Evolutionary conservation across 2,329 filamentous ascomycete species (phyloP).

Genomic region (Phaeophleospora eucalypticola): DNA sequence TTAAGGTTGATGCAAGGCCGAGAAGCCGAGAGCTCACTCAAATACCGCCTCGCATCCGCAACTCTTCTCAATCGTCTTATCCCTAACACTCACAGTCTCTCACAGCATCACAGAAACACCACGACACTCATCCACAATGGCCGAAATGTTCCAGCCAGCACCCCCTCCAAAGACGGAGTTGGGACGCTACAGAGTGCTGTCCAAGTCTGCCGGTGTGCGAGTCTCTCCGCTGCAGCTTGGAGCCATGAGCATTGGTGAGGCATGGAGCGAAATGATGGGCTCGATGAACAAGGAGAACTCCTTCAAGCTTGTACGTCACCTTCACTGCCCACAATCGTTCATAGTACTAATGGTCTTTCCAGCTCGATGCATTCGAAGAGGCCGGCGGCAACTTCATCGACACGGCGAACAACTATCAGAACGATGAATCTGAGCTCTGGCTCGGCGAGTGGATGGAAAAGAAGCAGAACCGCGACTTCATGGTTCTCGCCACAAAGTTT

Average conservation of each 20-base stretch:
- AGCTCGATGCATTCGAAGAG: slow-evolving; percentile 34
- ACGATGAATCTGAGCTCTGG: slow-evolving; percentile 41
- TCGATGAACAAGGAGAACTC: slow-evolving; percentile 59
- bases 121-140: slow-evolving; percentile 8
- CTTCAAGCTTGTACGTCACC: slow-evolving; percentile 48
- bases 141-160: slow-evolving; percentile 30
- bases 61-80: not conserved
- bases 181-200: slow-evolving; percentile 51
- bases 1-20: not conserved
- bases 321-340: slow-evolving; percentile 27
- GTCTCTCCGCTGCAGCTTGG: slow-evolving; percentile 50
- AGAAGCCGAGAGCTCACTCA: no score
- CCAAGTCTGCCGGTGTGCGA: slow-evolving; percentile 49
- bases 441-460: slow-evolving; percentile 41
- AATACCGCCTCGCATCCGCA: no score
- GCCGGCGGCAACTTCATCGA: slow-evolving; percentile 36
- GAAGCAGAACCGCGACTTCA: slow-evolving; percentile 36
- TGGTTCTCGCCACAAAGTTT: slow-evolving; percentile 42
- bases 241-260: slow-evolving; percentile 61
- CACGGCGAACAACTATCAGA: slow-evolving; percentile 38
- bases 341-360: no score
- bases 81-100: no score
- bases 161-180: slow-evolving; percentile 51
- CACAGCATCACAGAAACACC: not conserved
- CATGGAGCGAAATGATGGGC: slow-evolving; percentile 58